Conservation (phyloP, 1,284 basidiomycete species). For the Apiotrichum gamsii region DNA sequence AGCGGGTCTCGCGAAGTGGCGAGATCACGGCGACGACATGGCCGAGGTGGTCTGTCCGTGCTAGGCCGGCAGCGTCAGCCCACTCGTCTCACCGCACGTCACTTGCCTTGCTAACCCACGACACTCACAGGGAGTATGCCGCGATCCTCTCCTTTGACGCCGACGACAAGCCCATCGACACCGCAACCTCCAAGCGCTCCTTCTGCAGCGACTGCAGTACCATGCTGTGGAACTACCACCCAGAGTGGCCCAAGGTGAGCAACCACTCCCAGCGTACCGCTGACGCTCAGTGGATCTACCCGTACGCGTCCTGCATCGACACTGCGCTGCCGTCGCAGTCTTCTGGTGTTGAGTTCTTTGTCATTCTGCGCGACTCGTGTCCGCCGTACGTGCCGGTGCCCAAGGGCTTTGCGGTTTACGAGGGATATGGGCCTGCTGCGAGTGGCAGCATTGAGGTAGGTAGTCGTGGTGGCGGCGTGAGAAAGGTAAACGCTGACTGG, state of each 20-base stretch:
- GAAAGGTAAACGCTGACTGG: not conserved
- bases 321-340: slow-evolving; percentile 38
- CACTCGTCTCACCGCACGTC: too few relatives aligned
- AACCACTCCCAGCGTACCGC: too few relatives aligned
- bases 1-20: too few relatives aligned
- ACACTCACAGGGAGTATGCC: slow-evolving; percentile 35
- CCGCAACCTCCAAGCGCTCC: slow-evolving; percentile 26
- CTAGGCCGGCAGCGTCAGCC: too few relatives aligned
- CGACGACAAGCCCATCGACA: slow-evolving; percentile 35
- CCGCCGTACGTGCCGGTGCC: slow-evolving; percentile 38
- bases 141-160: slow-evolving; percentile 33
- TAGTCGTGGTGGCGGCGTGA: not conserved
- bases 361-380: slow-evolving; percentile 38
- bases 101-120: too few relatives aligned
- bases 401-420: slow-evolving; percentile 26
- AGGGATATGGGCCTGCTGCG: slow-evolving; percentile 34
- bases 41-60: too few relatives aligned
- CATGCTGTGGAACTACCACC: slow-evolving; percentile 46
- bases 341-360: slow-evolving; percentile 19
- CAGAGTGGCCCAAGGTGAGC: slow-evolving; percentile 39
- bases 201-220: slow-evolving; percentile 43
- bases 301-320: slow-evolving; percentile 44
- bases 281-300: slow-evolving; percentile 44
- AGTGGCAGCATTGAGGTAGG: slow-evolving; percentile 39
- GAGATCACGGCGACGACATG: too few relatives aligned